Percentiles rank a stretch among this genome's conserved stretches.
Conservation (phyloP, 225 moss, liverwort and hornwort genomes). For the Antitrichia curtipendula region DNA sequence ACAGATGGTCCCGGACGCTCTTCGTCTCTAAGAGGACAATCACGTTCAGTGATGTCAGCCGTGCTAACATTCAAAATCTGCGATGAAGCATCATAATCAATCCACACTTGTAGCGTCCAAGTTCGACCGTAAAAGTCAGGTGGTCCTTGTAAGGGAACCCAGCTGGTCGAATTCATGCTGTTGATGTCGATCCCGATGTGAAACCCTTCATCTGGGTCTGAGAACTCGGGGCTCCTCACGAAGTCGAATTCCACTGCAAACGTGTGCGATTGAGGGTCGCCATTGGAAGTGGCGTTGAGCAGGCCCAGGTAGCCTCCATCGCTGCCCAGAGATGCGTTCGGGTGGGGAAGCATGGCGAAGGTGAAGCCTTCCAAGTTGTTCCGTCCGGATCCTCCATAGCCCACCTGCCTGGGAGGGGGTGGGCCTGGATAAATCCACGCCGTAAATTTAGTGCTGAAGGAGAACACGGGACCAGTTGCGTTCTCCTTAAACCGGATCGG, state of each 20-base stretch:
- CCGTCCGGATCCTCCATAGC: background rate
- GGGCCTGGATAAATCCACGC: fast-evolving
- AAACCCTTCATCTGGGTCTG: background rate
- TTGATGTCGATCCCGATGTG: background rate
- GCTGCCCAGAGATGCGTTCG: background rate
- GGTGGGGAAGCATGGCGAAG: background rate
- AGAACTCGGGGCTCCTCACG: background rate
- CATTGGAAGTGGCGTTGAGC: background rate
- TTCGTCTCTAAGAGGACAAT: background rate
- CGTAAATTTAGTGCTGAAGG: background rate
- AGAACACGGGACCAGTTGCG: background rate
- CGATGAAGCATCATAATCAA: background rate
- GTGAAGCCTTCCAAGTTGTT: background rate
- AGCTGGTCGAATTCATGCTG: background rate
- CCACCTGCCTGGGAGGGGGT: background rate
- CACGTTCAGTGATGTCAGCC: fast-evolving
- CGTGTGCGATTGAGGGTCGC: background rate
- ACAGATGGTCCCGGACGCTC: background rate
- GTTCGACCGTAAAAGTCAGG: no score
- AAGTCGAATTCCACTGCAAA: background rate
- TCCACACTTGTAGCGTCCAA: background rate
- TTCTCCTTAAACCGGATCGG: background rate
- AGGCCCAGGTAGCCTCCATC: background rate
- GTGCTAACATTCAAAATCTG: background rate
- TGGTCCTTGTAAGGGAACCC: background rate